These are phyloP conservation scores for Oryza officinalis DNA, from an alignment of 176 grass and related monocot genomes.

Conservation along the genomic window DNA sequence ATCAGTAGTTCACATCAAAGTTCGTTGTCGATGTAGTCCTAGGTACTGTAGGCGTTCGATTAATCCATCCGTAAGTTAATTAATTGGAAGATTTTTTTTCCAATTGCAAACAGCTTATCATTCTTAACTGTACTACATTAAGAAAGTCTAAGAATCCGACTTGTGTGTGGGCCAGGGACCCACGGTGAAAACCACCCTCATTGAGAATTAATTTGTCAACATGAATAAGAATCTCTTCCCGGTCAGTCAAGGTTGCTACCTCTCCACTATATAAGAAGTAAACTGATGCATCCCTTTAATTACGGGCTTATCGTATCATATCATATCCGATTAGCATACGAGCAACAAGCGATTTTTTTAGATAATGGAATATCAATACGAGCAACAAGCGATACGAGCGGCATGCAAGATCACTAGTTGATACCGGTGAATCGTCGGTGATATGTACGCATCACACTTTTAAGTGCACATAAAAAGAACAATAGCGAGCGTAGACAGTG, in stretches of 20 bases:
- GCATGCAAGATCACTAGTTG: too few relatives aligned
- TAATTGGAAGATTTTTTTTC: background rate
- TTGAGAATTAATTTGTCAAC: background rate
- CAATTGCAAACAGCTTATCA: background rate
- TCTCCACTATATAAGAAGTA: too few relatives aligned
- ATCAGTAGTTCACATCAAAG: too few relatives aligned
- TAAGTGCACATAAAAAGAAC: background rate
- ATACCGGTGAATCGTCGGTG: background rate
- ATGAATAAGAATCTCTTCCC: too few relatives aligned
- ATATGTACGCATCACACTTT: slow-evolving; percentile 4
- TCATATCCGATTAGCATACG: background rate
- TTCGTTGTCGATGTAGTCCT: too few relatives aligned
- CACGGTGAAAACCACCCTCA: slow-evolving; percentile 9
- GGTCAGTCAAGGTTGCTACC: too few relatives aligned
- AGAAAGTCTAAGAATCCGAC: background rate
- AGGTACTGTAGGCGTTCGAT: background rate
- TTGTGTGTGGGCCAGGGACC: background rate
- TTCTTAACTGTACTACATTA: background rate
- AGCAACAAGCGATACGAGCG: background rate
- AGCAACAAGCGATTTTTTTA: background rate
- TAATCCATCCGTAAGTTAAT: background rate
- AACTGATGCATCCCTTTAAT: too few relatives aligned
- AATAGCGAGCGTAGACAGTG: background rate
- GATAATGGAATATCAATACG: background rate
- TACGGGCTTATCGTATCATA: slow-evolving; percentile 18